Evolutionary conservation across 2,329 filamentous ascomycete species (phyloP), one percentile per base, ranked within the genome.

Genomic region (Dactylellina sp.): DNA sequence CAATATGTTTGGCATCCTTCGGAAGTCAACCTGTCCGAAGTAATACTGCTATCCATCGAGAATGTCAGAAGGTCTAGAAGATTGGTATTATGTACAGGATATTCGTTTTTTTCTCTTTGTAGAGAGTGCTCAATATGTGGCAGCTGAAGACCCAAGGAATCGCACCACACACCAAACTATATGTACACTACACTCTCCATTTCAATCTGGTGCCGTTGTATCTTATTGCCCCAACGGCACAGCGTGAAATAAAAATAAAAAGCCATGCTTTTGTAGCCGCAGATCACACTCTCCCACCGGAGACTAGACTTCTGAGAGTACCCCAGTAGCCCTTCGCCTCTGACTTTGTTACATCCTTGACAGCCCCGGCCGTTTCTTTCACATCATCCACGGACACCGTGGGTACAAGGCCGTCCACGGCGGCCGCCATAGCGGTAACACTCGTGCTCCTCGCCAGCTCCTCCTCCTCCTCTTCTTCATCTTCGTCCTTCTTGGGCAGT

Each of bases 11-110:
- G n/a, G 25, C 32, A 46, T 24, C 35, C 44, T 18, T 20, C 25
- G 42, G 24, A 32, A 7, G 12, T 5, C 20, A 24, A 16, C 28
- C 28, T 32, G 28, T 4, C 28, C 28, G 28, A 32, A 32, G 28
- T 5, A 32, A 32, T 32, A 9, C 28, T 5, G 4, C 32, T 55
- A 37, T 46, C 20, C 24, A 44, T 37, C 25, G 18, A 25, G 44
- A 25, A 25, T 28, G 44, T 11, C 12, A n/a, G 32, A 39, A 57
- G 6, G 16, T 42, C 35, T 24, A n/a, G 24, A 37, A 62, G 59
- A 52, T 37, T 62, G 53, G 49, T 70, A 70, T 53, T 61, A 72
- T 72, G 60, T 72, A 72, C 68, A 72, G 53, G 66, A 64, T 71
- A 60, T 46, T 39, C 22, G 28, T 57, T 55, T 49, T 7, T 49